Evolutionary conservation across 2,329 filamentous ascomycete species (phyloP), one percentile per base, ranked within the genome.

Genomic region (Arachnopeziza araneosa): DNA sequence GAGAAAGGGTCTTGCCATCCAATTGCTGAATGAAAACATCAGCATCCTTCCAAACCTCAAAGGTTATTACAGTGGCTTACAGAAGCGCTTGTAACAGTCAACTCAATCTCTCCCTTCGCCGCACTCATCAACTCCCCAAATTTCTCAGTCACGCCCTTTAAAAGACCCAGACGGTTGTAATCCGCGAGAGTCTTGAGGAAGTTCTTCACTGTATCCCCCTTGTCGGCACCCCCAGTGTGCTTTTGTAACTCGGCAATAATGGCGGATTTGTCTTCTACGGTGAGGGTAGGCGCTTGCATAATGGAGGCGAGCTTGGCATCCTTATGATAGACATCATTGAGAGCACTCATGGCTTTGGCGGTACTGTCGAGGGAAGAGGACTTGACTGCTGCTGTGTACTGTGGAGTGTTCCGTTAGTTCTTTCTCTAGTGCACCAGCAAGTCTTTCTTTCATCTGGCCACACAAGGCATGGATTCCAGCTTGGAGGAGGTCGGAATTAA

Each of bases 331-430:
- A 93, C 80, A 65, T 81, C 78, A 74, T 80, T 78, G 73, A 99
- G 88, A 71, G 77, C 82, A 73, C 82, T 79, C 72, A 99, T 82
- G 68, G 91, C 88, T 78, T 86, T 90, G 75, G 93, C 88, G 68
- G 91, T 92, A 73, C 85, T 82, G 72, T 99, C 95, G 77, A 99
- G 89, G 69, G 85, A 80, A 63, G 88, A 88, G 69, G 87, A 85
- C 85, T 98, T 99, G 75, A 88, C 86, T 71, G 93, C 91, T 66
- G 95, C 95, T 67, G 93, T 98, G 87, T 96, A 99, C 95, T 99
- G 52, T 67, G 12, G 19, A 22, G 32, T 22, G 52, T 5, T 9
- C 6, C 17, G 10, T 44, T 14, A 44, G 10, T 4, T 44, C 17
- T 8, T 14, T 19, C 17, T 44, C 36, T 19, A 14, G 26, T 26